These are phyloP conservation scores for Blakeslea trispora DNA, from an alignment of 371 early-diverging fungal species.

Conservation along the genomic window DNA sequence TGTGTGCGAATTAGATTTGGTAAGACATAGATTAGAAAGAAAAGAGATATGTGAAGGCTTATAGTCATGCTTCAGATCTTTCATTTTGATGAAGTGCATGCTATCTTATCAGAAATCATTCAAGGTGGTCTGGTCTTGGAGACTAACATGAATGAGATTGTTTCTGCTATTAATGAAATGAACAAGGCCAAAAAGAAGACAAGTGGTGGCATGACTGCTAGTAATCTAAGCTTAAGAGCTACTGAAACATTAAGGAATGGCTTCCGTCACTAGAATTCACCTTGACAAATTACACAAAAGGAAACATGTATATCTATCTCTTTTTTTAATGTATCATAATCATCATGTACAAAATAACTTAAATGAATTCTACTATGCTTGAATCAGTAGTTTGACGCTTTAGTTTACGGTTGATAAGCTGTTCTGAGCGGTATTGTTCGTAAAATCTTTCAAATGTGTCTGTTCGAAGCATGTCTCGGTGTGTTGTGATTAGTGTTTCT, in stretches of 20 bases:
- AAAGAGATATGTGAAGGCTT: no score
- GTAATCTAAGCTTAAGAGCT: constrained; percentile 41
- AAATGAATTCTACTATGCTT: constrained; percentile 6
- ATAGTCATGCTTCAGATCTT: no score
- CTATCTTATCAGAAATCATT: constrained; percentile 77
- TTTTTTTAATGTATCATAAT: constrained; percentile 1
- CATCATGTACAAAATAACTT: no score
- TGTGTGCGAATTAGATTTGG: constrained; percentile 95
- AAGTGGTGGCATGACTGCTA: constrained; percentile 31
- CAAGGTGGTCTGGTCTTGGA: constrained; percentile 79
- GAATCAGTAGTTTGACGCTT: constrained; percentile 18
- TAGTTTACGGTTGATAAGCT: constrained; percentile 54
- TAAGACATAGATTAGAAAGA: constrained; percentile 32
- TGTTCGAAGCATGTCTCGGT: constrained; percentile 81
- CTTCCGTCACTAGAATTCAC: constrained; percentile 36
- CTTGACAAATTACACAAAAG: no score
- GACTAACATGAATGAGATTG: constrained; percentile 67
- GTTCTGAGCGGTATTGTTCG: constrained; percentile 87
- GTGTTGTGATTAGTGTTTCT: constrained; percentile 56
- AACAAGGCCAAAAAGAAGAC: constrained; percentile 18
- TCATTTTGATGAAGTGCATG: constrained; percentile 70
- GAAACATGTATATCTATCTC: not conserved
- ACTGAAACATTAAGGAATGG: constrained; percentile 46
- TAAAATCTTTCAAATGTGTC: constrained; percentile 85
- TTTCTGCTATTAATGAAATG: constrained; percentile 57